Conservation (phyloP, 306 rosid species). For the Cicer arietinum region DNA sequence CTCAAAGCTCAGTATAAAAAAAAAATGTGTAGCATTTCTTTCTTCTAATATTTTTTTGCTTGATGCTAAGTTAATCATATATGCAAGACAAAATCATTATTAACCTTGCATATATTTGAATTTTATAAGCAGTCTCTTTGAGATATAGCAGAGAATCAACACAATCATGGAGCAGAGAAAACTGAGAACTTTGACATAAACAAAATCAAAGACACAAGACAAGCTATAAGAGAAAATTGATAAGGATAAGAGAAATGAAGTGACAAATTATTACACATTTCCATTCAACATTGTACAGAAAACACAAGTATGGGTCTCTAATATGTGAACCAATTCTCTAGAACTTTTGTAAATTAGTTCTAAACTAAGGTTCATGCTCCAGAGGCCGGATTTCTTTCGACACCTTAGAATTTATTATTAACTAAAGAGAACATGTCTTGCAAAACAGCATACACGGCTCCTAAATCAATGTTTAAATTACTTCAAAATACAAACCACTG, state of each 20-base stretch:
- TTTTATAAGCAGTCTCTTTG: conserved; percentile 4
- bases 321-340: conserved; percentile 28
- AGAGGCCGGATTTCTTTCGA: conserved; percentile 37
- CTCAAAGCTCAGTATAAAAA: conserved; percentile 6
- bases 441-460: conserved; percentile 42
- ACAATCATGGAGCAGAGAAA: conserved; percentile 2
- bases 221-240: conserved; percentile 27
- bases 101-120: neutral
- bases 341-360: conserved; percentile 27
- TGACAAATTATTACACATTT: conserved; percentile 37
- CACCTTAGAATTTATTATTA: conserved; percentile 48
- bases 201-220: neutral
- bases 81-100: neutral
- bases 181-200: conserved; percentile 6
- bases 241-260: neutral
- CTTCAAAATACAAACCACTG: conserved; percentile 37
- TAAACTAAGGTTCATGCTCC: conserved; percentile 11
- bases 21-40: neutral
- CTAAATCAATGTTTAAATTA: conserved; percentile 26
- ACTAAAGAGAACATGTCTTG: conserved; percentile 35
- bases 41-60: neutral
- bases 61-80: conserved; percentile 6
- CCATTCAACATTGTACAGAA: conserved; percentile 40
- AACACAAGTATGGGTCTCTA: conserved; percentile 23
- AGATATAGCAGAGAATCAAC: conserved; percentile 20